Evolutionary conservation across 305 asterid genomes (phyloP).

Genomic region (Solanum hybrid): DNA sequence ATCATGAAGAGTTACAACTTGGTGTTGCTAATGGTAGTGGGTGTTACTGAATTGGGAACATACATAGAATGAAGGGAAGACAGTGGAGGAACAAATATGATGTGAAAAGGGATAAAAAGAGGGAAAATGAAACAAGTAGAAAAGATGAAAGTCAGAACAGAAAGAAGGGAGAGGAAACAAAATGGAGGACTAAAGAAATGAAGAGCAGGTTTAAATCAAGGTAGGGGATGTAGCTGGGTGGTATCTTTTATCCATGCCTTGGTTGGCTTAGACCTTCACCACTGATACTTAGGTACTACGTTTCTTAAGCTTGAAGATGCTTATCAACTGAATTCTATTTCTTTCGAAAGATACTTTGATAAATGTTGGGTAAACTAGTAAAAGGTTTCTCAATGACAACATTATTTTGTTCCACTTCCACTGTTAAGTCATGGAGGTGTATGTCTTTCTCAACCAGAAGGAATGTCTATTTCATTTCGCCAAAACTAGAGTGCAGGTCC

Average conservation of each 20-base stretch:
- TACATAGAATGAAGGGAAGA: not conserved
- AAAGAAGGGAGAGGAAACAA: not conserved
- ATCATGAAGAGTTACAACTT: not conserved
- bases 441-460: not conserved
- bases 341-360: not conserved
- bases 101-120: not conserved
- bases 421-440: not conserved
- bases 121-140: not conserved
- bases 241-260: not conserved
- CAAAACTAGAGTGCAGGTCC: not conserved
- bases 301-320: not conserved
- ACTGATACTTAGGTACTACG: not conserved
- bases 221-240: not conserved
- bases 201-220: not conserved
- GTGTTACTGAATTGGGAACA: not conserved
- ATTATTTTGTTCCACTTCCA: not conserved
- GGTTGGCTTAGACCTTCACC: not conserved
- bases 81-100: not conserved
- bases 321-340: not conserved
- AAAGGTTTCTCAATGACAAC: not conserved
- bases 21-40: not conserved
- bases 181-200: not conserved
- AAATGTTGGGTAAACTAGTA: not conserved
- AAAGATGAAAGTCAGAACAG: not conserved
- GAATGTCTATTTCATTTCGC: not conserved